Conservation (phyloP, 2,329 filamentous ascomycete genomes). For the Helotiales sp. region DNA sequence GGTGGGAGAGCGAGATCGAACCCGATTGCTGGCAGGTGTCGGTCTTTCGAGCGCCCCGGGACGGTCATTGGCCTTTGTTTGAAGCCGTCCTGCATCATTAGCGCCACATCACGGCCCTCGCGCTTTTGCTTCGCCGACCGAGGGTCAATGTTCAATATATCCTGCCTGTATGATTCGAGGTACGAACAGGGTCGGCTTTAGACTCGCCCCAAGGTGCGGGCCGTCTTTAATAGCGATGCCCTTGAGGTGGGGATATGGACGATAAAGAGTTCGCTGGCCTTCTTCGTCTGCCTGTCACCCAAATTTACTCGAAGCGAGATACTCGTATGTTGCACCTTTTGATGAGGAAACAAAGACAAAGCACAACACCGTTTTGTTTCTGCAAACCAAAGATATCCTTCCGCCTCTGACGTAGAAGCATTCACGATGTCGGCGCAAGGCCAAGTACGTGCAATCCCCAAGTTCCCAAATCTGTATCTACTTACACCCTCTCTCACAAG, state of each 20-base stretch:
- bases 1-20: neutral
- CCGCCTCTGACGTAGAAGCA: neutral
- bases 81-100: too few species aligned
- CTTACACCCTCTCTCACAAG: slow-evolving; percentile 2
- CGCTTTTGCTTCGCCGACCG: neutral
- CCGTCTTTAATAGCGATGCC: neutral
- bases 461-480: neutral
- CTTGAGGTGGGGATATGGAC: neutral
- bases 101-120: neutral
- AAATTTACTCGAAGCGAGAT: neutral
- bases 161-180: neutral
- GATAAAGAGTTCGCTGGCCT: neutral
- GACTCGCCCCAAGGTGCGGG: neutral
- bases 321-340: neutral
- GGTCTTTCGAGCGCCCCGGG: too few species aligned
- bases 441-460: neutral
- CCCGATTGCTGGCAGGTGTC: too few species aligned
- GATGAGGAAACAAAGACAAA: neutral
- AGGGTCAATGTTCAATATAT: neutral
- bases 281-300: neutral
- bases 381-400: neutral
- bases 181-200: neutral
- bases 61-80: too few species aligned
- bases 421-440: neutral
- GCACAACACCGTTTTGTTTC: neutral